Base-by-base conservation (phyloP, 192 early-diverging fungal genomes). In the Backusella macrospora region DNA sequence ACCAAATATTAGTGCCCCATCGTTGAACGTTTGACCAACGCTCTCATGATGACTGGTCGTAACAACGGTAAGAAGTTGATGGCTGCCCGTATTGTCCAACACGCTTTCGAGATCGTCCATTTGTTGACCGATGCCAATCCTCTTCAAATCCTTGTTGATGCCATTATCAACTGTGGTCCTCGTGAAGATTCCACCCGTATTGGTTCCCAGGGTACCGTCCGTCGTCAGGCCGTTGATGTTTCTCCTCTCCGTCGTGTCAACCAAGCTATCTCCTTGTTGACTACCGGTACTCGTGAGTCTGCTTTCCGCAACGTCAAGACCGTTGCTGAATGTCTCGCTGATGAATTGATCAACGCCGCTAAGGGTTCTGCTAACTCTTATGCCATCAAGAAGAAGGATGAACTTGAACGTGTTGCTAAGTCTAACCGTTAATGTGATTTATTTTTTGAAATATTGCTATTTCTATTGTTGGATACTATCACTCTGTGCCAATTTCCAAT, bases 1-100 rank as follows among this genome's bases (percentile, higher is more conserved):
- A 29, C 21, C 44, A 0, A 48, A 10, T 59, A 69, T 15, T 73
- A 92, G 94, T 98, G 96, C 91, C 97, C 97, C 72, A 92, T 98
- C 71, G 95, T 97, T 74, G 97, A 99, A 92, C 95, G 97, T 85
- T 91, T 99, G 72, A 93, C 95, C 87, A 98, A 98, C 92, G 96
- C 96, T 77, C 89, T 99, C 78, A 99, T 99, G 97, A 98, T 97
- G 95, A 95, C 96, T 90, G 97, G 97, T 74, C 94, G 97, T 79
- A 99, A 99, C 95, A 99, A 96, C 91, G 97, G 97, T 80, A 99
- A 99, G 94, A 99, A 99, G 92, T 89, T 99, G 78, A 97, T 98
- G 96, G 93, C 97, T 75, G 89, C 90, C 83, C 96, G 97, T 75
- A 99, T 99, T 82, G 95, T 99, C 85, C 96, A 99, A 92, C 97